Evolutionary conservation across 2,329 filamentous ascomycete genomes (phyloP).

Genomic region (Colletotrichum eremochloae): DNA sequence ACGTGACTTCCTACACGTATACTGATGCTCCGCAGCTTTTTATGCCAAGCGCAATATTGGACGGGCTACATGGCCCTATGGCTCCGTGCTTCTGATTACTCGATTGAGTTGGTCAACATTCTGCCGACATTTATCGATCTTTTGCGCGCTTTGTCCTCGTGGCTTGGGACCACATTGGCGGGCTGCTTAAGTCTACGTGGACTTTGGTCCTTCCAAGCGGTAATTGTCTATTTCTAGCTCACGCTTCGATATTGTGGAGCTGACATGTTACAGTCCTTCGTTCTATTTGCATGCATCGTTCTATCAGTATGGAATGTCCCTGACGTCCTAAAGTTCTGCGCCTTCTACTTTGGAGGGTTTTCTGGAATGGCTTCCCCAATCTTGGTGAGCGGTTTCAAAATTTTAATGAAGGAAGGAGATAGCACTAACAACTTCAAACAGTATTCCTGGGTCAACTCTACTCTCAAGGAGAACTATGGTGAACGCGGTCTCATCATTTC

Average conservation of each 20-base stretch:
- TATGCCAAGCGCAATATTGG: constrained; percentile 46
- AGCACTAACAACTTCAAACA: background rate
- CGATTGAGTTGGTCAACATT: constrained; percentile 40
- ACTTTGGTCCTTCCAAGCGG: constrained; percentile 48
- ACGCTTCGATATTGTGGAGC: background rate
- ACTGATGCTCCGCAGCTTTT: constrained; percentile 35
- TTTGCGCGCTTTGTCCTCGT: constrained; percentile 46
- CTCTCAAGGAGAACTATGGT: constrained; percentile 50
- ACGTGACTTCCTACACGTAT: background rate
- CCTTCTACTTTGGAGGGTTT: constrained; percentile 50
- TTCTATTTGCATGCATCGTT: constrained; percentile 49
- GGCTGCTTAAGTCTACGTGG: constrained; percentile 48
- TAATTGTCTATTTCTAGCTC: background rate
- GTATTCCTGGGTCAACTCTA: constrained; percentile 52
- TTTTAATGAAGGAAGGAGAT: background rate
- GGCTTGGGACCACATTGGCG: constrained; percentile 48
- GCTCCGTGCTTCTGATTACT: constrained; percentile 39
- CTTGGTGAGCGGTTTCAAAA: constrained; percentile 7
- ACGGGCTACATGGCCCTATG: constrained; percentile 44
- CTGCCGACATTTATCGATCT: constrained; percentile 47
- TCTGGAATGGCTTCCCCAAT: constrained; percentile 51
- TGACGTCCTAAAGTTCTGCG: constrained; percentile 48
- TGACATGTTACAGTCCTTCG: constrained; percentile 31
- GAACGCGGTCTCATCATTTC: constrained; percentile 51
- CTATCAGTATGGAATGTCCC: constrained; percentile 50